Evolutionary conservation across 1,139 yeast genomes (phyloP), one percentile per base, ranked within the genome.

Genomic region (Candida sanyaensis): DNA sequence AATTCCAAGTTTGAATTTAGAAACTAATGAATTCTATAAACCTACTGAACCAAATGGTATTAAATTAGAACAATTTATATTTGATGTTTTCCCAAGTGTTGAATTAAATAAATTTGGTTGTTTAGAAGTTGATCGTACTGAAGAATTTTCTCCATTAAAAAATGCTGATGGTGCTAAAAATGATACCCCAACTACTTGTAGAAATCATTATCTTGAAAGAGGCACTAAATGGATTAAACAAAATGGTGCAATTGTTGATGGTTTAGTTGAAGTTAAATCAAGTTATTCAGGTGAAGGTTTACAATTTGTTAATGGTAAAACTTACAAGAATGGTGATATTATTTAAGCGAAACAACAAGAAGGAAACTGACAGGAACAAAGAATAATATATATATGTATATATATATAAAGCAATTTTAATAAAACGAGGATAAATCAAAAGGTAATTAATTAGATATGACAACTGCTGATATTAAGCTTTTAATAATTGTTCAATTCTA

Each of bases 11-110:
- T 77, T 81, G 49, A 80, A 84, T 59, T 34, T 41, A n/a, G 66
- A 61, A 9, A 66, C 79, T 1, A 86, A 86, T 32, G 66, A 73
- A 46, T 65, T 70, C 39, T 60, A 73, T 37, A 83, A 81, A 58
- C 97, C 98, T 17, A 60, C 75, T 3, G 79, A 75, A 49, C 88
- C 95, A 46, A 93, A 95, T 63, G 99, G 98, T 42, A 84, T 92
- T 61, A 95, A 95, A 68, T 77, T 95, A 59, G 99, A 95, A 66
- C 99, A 93, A 66, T 95, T 95, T 61, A 96, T 95, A 48, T 95
- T 95, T 72, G 99, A 95, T 64, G 96, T 95, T 37, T 95, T 93
- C 71, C 92, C 95, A 44, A 80, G 85, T 34, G 85, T 95, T 41
- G 80, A 81, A 24, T 66, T 91, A 55, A 64, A 67, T n/a, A 81